Evolutionary conservation across 352 stramenopile species (phyloP).

Genomic region (Pythium insidiosum): DNA sequence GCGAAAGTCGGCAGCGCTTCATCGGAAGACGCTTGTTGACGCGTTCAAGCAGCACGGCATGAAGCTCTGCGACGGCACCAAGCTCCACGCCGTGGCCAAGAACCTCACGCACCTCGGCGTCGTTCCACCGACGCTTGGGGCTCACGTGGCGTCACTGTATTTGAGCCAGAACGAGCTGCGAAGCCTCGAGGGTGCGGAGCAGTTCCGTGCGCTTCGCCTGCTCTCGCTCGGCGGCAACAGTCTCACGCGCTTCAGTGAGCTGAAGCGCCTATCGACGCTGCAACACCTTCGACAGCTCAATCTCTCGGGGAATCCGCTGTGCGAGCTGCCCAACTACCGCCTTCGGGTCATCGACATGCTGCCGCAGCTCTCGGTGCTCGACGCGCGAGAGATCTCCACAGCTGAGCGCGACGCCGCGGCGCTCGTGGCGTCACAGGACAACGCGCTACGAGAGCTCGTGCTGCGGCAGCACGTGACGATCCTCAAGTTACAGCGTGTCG

Average conservation of each 20-base stretch:
- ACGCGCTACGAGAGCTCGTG: constrained; percentile 35
- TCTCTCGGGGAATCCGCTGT: constrained; percentile 66
- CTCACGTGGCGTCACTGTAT: constrained; percentile 52
- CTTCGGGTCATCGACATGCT: constrained; percentile 45
- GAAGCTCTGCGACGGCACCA: constrained; percentile 59
- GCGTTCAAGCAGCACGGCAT: constrained; percentile 65
- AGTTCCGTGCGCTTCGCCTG: constrained; percentile 50
- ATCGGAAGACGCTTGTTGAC: constrained; percentile 42
- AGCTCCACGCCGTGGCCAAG: constrained; percentile 68
- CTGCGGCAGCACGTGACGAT: constrained; percentile 64
- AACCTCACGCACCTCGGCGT: constrained; percentile 35
- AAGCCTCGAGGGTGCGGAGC: constrained; percentile 37
- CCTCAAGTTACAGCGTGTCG: constrained; percentile 54
- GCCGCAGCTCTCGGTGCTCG: constrained; percentile 38
- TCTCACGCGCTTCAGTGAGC: constrained; percentile 29
- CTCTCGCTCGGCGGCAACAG: constrained; percentile 61
- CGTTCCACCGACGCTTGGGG: constrained; percentile 32
- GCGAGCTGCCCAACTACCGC: constrained; percentile 64
- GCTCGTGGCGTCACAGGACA: constrained; percentile 46
- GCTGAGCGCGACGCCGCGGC: constrained; percentile 44
- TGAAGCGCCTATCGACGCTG: constrained; percentile 28
- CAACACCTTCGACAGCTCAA: constrained; percentile 53
- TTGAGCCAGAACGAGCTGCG: constrained; percentile 75
- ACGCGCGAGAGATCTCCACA: constrained; percentile 45
- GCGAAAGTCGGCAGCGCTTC: constrained; percentile 1